Evolutionary conservation across 495 filamentous ascomycete species (phyloP).

Genomic region (Pyrenula aspistea): DNA sequence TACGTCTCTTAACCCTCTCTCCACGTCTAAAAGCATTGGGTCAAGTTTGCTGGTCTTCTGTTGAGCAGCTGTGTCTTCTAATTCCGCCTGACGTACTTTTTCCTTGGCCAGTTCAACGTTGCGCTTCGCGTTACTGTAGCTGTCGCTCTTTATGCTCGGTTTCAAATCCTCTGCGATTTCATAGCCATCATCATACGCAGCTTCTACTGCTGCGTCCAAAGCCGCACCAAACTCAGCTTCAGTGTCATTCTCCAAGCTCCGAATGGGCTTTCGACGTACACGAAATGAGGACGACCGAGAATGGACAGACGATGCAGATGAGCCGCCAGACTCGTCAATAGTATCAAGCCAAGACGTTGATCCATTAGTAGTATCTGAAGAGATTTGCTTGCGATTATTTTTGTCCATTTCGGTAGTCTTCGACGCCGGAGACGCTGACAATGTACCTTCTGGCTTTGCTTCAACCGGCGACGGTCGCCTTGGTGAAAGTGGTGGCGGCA

Average conservation of each 20-base stretch:
- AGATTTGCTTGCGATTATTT: neutral
- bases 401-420: neutral
- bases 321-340: slow-evolving; percentile 87
- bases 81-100: slow-evolving; percentile 63
- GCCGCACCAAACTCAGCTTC: slow-evolving; percentile 94
- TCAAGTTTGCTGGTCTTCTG: slow-evolving; percentile 25
- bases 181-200: slow-evolving; percentile 87
- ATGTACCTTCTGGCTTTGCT: neutral
- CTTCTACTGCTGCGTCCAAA: slow-evolving; percentile 89
- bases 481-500: slow-evolving; percentile 53
- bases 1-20: slow-evolving; percentile 19
- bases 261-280: slow-evolving; percentile 53
- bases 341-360: slow-evolving; percentile 92
- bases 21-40: slow-evolving; percentile 12
- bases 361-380: slow-evolving; percentile 54
- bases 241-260: slow-evolving; percentile 57
- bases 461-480: slow-evolving; percentile 1
- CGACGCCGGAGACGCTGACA: neutral
- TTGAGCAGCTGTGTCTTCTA: slow-evolving; percentile 52
- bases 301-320: slow-evolving; percentile 67
- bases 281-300: slow-evolving; percentile 63
- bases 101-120: slow-evolving; percentile 72
- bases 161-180: slow-evolving; percentile 48
- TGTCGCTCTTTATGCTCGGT: slow-evolving; percentile 25
- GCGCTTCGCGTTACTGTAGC: slow-evolving; percentile 45